Evolutionary conservation across 2,329 filamentous ascomycete species (phyloP), one percentile per base, ranked within the genome.

Genomic region (Clonostachys chloroleuca): DNA sequence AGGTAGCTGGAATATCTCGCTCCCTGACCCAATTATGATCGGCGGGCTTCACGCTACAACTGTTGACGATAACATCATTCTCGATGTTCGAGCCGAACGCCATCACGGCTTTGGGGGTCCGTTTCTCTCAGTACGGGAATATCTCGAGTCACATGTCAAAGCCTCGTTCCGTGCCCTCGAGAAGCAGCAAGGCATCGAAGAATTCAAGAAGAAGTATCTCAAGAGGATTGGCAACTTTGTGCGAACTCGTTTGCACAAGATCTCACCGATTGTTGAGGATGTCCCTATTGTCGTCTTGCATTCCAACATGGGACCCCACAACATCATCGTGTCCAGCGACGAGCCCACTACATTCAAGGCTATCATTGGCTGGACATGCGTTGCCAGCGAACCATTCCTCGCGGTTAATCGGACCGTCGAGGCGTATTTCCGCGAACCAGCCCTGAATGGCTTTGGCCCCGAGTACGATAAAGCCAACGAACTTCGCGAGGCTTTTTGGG

Each of bases 341-440:
- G 41, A 34, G 18, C 49, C 45, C 36, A 45, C n/a, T 18, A 49
- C 49, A 13, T 49, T 54, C 20, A 44, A 43, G 12, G 49, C 49
- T 14, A 45, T 54, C 34, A 53, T 54, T 35, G 49, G 53, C 43
- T 54, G 49, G 52, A 51, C 52, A 43, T 46, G 51, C 41, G 24
- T 40, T 17, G 48, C 48, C 16, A 52, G 52, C 42, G 51, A 48
- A n/a, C 51, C 51, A 30, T 54, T 51, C 43, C 12, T 46, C 12
- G 44, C 51, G 9, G 39, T 40, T 44, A 18, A 49, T 33, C 4
- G 13, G 16, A 44, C 45, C 45, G 42, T 54, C 24, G 47, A 54
- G 41, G 50, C 47, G 45, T 43, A 51, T 33, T 53, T 54, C 39
- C 52, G 52, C 12, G 33, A 18, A 35, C 34, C 40, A 16, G 51